These are phyloP conservation scores for Rhizopus delemar DNA, from an alignment of 371 early-diverging fungal species.

Conservation along the genomic window DNA sequence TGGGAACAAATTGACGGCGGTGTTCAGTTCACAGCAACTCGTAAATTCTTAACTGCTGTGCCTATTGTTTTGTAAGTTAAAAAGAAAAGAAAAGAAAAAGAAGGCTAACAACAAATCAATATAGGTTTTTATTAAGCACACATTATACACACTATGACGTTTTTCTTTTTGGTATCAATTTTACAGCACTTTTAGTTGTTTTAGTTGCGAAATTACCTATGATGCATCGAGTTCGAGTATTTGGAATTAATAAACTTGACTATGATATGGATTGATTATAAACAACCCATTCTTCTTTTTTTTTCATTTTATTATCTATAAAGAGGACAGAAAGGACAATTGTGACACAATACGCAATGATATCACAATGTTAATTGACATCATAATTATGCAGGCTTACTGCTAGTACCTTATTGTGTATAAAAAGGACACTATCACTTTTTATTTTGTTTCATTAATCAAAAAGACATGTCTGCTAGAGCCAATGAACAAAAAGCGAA, in stretches of 20 bases:
- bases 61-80: conserved; percentile 88
- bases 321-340: background rate
- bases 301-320: too few species aligned
- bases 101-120: background rate
- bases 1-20: conserved; percentile 99
- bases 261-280: conserved; percentile 6
- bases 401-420: too few species aligned
- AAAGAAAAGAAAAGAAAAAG: background rate
- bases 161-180: conserved; percentile 83
- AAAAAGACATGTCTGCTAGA: background rate
- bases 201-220: conserved; percentile 91
- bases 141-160: conserved; percentile 95
- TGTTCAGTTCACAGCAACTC: conserved; percentile 94
- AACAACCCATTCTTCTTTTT: background rate
- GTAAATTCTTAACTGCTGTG: conserved; percentile 91
- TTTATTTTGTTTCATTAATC: background rate
- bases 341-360: conserved; percentile 3
- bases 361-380: conserved; percentile 1
- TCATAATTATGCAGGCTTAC: conserved; percentile 3
- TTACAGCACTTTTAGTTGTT: conserved; percentile 77
- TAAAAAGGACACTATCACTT: background rate
- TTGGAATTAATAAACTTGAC: conserved; percentile 83
- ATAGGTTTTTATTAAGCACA: conserved; percentile 91
- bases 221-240: conserved; percentile 94
- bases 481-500: conserved; percentile 21